These are phyloP conservation scores for Phanerochaete sordida DNA, from an alignment of 768 basidiomycete species.

Conservation along the genomic window DNA sequence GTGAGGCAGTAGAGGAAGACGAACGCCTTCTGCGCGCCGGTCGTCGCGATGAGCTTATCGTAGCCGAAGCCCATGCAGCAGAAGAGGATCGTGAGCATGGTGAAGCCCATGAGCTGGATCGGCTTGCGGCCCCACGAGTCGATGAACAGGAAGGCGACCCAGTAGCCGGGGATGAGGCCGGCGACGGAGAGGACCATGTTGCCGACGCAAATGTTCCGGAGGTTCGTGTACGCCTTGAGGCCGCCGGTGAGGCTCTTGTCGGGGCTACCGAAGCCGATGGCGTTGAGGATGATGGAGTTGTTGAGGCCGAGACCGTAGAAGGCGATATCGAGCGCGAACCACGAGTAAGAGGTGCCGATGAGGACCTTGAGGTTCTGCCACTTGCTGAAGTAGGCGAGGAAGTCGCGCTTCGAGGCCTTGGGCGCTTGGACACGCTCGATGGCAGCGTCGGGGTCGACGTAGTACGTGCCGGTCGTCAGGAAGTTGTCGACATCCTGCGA, in stretches of 20 bases:
- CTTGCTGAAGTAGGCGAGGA: constrained; percentile 60
- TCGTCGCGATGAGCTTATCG: constrained; percentile 24
- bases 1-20: constrained; percentile 37
- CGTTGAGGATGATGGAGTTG: constrained; percentile 37
- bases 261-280: constrained; percentile 24
- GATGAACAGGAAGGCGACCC: constrained; percentile 33
- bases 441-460: constrained; percentile 52
- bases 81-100: constrained; percentile 30
- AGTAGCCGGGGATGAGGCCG: constrained; percentile 39
- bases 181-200: constrained; percentile 34
- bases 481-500: constrained; percentile 37
- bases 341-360: constrained; percentile 79
- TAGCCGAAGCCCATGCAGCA: constrained; percentile 25
- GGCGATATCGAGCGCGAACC: constrained; percentile 80
- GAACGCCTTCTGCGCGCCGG: constrained; percentile 25
- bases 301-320: constrained; percentile 51
- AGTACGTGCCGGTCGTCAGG: constrained; percentile 39
- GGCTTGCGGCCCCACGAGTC: constrained; percentile 37
- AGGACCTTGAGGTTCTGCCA: constrained; percentile 81
- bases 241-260: constrained; percentile 9
- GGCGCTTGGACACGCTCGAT: constrained; percentile 48
- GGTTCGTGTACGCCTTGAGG: constrained; percentile 20
- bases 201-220: constrained; percentile 29
- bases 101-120: constrained; percentile 38
- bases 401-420: constrained; percentile 45